Evolutionary conservation across 2,329 filamentous ascomycete species (phyloP).

Genomic region (Graphilbum fragrans): DNA sequence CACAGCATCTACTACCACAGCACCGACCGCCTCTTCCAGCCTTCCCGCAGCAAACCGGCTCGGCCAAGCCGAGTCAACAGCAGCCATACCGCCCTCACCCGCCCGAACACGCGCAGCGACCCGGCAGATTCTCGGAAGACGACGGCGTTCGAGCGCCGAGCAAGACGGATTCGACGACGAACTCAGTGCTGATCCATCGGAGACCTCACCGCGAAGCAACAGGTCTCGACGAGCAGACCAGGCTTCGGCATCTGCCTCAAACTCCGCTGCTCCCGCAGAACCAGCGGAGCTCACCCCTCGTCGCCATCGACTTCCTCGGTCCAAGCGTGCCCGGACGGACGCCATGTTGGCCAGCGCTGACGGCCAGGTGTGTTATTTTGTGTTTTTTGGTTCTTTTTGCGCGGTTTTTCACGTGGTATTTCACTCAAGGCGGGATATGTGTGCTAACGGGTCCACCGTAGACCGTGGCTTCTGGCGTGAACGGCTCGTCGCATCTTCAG

Average conservation of each 20-base stretch:
- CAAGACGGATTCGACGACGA: background rate
- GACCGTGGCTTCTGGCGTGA: slow-evolving; percentile 22
- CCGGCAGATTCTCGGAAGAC: slow-evolving; percentile 39
- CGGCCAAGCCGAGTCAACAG: background rate
- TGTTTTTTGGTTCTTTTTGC: background rate
- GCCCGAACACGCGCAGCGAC: background rate
- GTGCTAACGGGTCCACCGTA: no score
- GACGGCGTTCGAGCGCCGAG: slow-evolving; percentile 33
- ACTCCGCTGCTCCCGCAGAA: background rate
- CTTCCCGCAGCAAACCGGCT: no score
- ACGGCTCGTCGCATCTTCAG: slow-evolving; percentile 36
- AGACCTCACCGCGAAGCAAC: background rate
- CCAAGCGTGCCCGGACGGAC: slow-evolving; percentile 7
- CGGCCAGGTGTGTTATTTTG: background rate
- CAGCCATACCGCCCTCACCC: background rate
- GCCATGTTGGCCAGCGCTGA: slow-evolving; percentile 6
- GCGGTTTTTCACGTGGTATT: background rate
- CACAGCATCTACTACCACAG: no score
- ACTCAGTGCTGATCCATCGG: background rate
- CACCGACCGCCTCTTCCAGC: no score
- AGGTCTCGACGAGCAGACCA: background rate
- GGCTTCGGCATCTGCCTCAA: background rate
- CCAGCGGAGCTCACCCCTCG: background rate
- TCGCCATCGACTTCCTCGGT: background rate
- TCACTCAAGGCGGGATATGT: no score